Evolutionary conservation across 2,329 filamentous ascomycete species (phyloP).

Genomic region (Trichoderma lentiforme): DNA sequence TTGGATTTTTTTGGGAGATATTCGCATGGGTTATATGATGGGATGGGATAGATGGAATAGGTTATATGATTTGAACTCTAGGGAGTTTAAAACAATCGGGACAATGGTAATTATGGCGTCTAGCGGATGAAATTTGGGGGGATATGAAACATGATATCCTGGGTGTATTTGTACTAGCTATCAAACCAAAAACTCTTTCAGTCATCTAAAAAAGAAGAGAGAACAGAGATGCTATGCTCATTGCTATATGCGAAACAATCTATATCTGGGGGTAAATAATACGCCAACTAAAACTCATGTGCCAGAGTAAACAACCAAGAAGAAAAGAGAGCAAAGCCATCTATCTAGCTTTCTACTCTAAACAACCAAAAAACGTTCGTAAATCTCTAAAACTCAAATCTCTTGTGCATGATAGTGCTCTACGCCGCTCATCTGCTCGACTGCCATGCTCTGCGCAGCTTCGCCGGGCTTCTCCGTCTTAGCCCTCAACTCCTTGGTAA

Average conservation of each 20-base stretch:
- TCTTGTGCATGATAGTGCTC: neutral
- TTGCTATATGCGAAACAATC: neutral
- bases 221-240: neutral
- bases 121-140: neutral
- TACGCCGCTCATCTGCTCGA: neutral
- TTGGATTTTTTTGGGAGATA: neutral
- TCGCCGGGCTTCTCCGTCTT: constrained; percentile 37
- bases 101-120: neutral
- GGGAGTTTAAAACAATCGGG: neutral
- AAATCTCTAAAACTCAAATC: neutral
- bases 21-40: neutral
- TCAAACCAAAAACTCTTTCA: neutral
- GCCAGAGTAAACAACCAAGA: neutral
- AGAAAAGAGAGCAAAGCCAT: neutral
- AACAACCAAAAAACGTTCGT: neutral
- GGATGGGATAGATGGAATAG: constrained; percentile 1
- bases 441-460: neutral
- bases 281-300: neutral
- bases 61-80: neutral
- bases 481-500: constrained; percentile 71
- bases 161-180: neutral
- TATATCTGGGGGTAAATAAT: neutral
- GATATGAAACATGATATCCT: neutral
- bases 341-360: neutral
- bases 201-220: neutral